Evolutionary conservation across 257 asterid species (phyloP), one percentile per base, ranked within the genome.

Genomic region (Thymus mandschuricus): DNA sequence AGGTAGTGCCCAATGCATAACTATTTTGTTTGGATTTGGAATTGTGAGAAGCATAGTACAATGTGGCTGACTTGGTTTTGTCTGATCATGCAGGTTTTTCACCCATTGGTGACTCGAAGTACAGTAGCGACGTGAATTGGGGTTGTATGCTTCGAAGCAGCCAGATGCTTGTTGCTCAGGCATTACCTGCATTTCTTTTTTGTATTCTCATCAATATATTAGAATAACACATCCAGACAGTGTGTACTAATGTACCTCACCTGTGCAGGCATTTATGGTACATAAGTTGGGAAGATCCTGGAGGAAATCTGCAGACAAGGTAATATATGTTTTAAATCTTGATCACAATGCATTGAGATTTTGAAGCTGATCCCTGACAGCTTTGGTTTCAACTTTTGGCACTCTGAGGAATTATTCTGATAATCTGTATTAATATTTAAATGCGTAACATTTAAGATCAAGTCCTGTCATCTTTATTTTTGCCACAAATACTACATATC

Each of bases 141-240:
- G 99, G 99, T 30, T 95, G 99, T 79, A 95, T 95, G 99, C 86
- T 92, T 64, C 89, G 99, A 70, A 92, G 99, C 87, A 88, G 99
- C 84, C 99, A 95, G 86, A 95, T 95, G 99, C 99, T 95, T 82
- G 92, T 95, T 76, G 97, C 98, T 58, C 98, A 94, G 95, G 99
- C 74, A 83, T 75, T 61, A 75, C 63, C 65, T 69, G 55, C 52
- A 75, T 50, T 51, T 52, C 70, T 38, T 29, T 70, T 73, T 52
- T 8, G 13, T 68, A 11, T 62, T 28, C 69, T 72, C 63, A n/a
- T 62, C 64, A 60, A 56, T 59, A 71, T 66, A 55, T 51, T 50
- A 27, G 61, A 44, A 57, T 60, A 68, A 62, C 29, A 6, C 9
- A 6, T 45, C 69, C 30, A 12, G 13, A 31, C 55, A 29, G 21